Base-by-base conservation (phyloP, 495 filamentous ascomycete species). In the Durotheca rogersii region DNA sequence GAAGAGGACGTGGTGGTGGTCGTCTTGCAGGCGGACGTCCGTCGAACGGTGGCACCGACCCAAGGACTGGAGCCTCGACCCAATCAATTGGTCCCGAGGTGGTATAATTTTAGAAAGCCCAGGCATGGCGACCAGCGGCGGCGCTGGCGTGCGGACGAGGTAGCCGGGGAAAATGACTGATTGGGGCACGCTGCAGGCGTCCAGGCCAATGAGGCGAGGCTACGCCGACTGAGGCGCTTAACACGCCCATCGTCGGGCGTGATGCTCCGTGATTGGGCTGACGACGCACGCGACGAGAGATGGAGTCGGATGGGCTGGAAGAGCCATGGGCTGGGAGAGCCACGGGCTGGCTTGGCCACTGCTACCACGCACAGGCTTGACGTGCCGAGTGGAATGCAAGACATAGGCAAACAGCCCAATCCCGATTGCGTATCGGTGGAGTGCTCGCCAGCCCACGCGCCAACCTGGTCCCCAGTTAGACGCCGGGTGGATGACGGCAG, bases 191-290 rank as follows among this genome's bases (percentile, higher is more conserved):
- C 37, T 59, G 47, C 47, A 52, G 36, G 23, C 39, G 30, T 30
- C 40, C 25, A 44, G 42, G 41, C 61, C 58, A 61, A 64, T 64
- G 27, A 44, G 39, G 19, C 29, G 33, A 38, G 29, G 25, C 49
- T 47, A 42, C 46, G 57, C 56, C 51, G 47, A 45, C 49, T 57
- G 62, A 47, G n/a, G 62, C 62, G 62, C 62, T 66, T 66, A 66
- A 41, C 45, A n/a, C 39, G 47, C 54, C 53, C 46, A 53, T 32
- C 35, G 11, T 46, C 47, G 41, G 47, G 43, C 50, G 50, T 50
- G 58, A 61, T 37, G 23, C 25, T 52, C 57, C 57, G 41, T 58
- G 58, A 65, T 62, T 65, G 62, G 62, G 39, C 17, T 21, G 51
- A 31, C 41, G 17, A 15, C n/a, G 41, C 51, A 54, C 51, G 47